Conservation (phyloP, 495 filamentous ascomycete genomes). For the Aspergillus cavernicola region DNA sequence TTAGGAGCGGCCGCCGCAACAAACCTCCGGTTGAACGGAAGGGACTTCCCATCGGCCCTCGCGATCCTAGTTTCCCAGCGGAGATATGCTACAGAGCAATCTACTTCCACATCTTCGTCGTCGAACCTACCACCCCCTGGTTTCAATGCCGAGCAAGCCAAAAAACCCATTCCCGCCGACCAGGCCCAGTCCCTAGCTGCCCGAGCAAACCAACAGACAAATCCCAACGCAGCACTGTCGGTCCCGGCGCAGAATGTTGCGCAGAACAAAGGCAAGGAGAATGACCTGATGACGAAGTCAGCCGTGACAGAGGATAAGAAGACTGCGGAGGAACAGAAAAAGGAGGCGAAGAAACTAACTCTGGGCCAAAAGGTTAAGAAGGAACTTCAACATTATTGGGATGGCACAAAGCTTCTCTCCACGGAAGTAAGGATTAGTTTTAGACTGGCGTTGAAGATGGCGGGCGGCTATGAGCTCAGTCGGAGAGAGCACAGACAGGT, state of each 20-base stretch:
- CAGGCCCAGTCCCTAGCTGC: slow-evolving; percentile 27
- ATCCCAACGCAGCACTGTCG: slow-evolving; percentile 30
- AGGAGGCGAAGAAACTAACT: slow-evolving; percentile 81
- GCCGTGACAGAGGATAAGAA: slow-evolving; percentile 48
- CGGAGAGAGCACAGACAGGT: slow-evolving; percentile 87
- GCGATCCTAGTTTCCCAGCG: slow-evolving; percentile 64
- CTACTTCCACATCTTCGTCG: slow-evolving; percentile 47
- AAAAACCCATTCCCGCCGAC: slow-evolving; percentile 69
- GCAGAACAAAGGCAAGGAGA: slow-evolving; percentile 38
- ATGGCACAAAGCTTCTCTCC: slow-evolving; percentile 95
- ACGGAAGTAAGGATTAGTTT: slow-evolving; percentile 91
- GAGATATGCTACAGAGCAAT: slow-evolving; percentile 68
- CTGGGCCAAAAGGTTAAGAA: slow-evolving; percentile 89
- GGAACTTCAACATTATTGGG: slow-evolving; percentile 93
- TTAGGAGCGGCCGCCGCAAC: slow-evolving; percentile 39
- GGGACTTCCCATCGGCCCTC: slow-evolving; percentile 55
- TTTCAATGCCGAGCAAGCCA: slow-evolving; percentile 87
- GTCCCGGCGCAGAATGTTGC: slow-evolving; percentile 41
- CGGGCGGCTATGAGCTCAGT: slow-evolving; percentile 92
- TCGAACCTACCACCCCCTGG: slow-evolving; percentile 78
- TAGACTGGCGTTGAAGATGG: slow-evolving; percentile 92
- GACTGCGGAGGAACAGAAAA: slow-evolving; percentile 57
- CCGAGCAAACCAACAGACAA: slow-evolving; percentile 20
- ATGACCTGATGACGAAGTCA: slow-evolving; percentile 44
- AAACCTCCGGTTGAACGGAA: slow-evolving; percentile 54